Evolutionary conservation across 140 eudicot genomes (phyloP).

Genomic region (Senecio squalidus): DNA sequence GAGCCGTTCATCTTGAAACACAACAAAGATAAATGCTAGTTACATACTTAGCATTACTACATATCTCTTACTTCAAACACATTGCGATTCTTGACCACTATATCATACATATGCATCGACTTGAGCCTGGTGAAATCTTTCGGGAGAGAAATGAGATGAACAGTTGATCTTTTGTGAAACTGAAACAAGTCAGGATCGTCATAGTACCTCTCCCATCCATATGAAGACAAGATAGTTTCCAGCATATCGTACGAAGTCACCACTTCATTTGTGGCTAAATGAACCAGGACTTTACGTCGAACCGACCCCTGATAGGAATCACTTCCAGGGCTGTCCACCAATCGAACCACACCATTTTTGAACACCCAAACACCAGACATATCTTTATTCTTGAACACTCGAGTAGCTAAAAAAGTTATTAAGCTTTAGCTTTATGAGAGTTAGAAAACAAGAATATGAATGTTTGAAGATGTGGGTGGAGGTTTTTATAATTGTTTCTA

Average conservation of each 20-base stretch:
- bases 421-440: not conserved
- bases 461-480: constrained; percentile 16
- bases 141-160: constrained; percentile 80
- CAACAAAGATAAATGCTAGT: not conserved
- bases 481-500: constrained; percentile 23
- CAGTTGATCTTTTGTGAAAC: constrained; percentile 74
- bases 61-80: constrained; percentile 68
- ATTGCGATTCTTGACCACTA: constrained; percentile 77
- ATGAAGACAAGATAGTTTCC: constrained; percentile 41
- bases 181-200: constrained; percentile 73
- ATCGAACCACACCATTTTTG: constrained; percentile 78
- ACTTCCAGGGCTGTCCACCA: constrained; percentile 63
- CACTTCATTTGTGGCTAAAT: constrained; percentile 47
- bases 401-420: not conserved
- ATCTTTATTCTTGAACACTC: not conserved
- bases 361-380: constrained; percentile 96
- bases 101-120: constrained; percentile 81
- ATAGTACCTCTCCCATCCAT: constrained; percentile 82
- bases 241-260: constrained; percentile 55
- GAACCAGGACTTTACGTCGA: constrained; percentile 50
- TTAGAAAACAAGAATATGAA: constrained; percentile 18
- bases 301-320: constrained; percentile 36
- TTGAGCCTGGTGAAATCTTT: constrained; percentile 68
- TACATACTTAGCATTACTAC: constrained; percentile 10
- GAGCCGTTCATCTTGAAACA: not conserved